Evolutionary conservation across 2,329 filamentous ascomycete species (phyloP), one percentile per base, ranked within the genome.

Genomic region (Xylariaceae sp.): DNA sequence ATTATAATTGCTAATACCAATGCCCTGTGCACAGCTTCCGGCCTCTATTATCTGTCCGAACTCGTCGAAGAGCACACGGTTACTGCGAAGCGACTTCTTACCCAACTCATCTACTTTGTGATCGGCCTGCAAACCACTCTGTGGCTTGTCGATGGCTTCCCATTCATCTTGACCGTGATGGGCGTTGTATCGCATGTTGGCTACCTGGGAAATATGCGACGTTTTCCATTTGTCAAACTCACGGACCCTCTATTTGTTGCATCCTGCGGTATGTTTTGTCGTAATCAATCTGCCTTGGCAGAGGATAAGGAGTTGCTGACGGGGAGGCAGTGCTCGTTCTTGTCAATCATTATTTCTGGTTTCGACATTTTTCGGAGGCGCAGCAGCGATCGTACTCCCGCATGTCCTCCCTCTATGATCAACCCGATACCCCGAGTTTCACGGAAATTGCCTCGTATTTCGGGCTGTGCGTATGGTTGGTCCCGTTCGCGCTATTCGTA

Each of bases 61-160:
- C 82, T 97, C 12, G 93, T 98, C 47, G 93, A 98, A 68, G 93
- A 98, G 65, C 91, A 98, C 62, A 96, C 91, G 3, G 91, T 97
- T 9, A 68, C 95, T 48, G 87, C 90, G 11, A 95, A 95, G 63
- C 87, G 85, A 43, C 72, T 96, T n/a, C 74, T 98, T 39, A 85
- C 79, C 26, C 83, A 81, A 32, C 73, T 97, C 42, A 96, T 97
- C 57, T 95, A 95, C 69, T 71, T 69, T 48, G 81, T 95, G 50
- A 84, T 96, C 47, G 76, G 57, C 22, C 62, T 89, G 6, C 91
- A 96, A 63, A 47, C 81, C 9, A 67, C 91, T 3, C 81, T 97
- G 9, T 83, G 81, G 59, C 48, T 93, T 13, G 64, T 97, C 53
- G 93, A 98, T 72, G 73, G 83, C n/a, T 89, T 98, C 56, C 91